Evolutionary conservation across 352 stramenopile genomes (phyloP).

Genomic region (Aphanomyces astaci): DNA sequence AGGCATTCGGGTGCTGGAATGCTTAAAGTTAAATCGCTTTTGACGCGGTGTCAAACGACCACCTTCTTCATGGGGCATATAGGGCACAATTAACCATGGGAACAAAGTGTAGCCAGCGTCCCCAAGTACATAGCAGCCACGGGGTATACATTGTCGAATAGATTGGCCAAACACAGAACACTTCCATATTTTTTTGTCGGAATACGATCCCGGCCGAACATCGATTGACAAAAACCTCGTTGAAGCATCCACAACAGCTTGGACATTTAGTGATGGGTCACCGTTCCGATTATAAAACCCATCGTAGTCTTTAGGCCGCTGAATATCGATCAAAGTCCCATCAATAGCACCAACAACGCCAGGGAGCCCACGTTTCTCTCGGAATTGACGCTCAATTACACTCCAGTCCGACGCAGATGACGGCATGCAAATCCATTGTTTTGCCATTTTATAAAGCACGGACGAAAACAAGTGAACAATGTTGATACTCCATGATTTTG

Average conservation of each 20-base stretch:
- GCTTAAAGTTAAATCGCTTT: background rate
- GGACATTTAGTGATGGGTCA: no score
- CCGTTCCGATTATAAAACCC: background rate
- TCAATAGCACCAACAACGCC: background rate
- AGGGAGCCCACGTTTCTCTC: background rate
- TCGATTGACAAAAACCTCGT: background rate
- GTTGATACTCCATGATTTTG: background rate
- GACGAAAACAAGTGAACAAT: background rate
- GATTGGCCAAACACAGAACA: background rate
- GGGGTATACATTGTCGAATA: background rate
- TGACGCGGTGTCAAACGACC: background rate
- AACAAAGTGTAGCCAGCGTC: no score
- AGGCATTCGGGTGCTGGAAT: conserved; percentile 3
- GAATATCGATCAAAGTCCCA: background rate
- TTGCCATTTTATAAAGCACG: background rate
- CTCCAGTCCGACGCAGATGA: background rate
- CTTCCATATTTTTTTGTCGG: background rate
- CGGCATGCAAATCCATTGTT: background rate
- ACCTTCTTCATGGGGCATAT: background rate
- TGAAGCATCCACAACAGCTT: background rate
- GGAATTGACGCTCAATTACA: background rate
- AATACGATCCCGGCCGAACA: background rate
- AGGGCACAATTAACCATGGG: conserved; percentile 2
- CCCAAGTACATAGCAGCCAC: background rate
- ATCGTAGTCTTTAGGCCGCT: background rate